phyloP scores from a whole-genome alignment of 441 rosid genomes.

The Biscutella laevigata region DNA sequence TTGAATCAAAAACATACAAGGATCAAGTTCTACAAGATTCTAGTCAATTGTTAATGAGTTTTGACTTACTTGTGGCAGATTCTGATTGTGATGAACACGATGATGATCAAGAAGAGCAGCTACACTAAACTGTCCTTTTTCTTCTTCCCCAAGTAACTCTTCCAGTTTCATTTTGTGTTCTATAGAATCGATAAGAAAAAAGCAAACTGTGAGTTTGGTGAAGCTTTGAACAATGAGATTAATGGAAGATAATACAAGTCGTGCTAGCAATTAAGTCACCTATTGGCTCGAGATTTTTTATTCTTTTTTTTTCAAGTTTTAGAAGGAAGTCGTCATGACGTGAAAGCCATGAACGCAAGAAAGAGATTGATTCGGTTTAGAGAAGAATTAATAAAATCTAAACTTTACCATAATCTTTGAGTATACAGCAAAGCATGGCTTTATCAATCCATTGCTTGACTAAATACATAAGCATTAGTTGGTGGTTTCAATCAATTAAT shows the following conservation, averaged over 20 bases:
- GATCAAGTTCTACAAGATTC: not conserved
- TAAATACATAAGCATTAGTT: not conserved
- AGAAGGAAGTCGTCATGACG: constrained; percentile 35
- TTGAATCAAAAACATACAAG: not conserved
- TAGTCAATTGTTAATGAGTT: not conserved
- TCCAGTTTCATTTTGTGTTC: constrained; percentile 56
- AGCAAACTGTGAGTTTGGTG: not conserved
- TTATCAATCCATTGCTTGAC: constrained; percentile 7
- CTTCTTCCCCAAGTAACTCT: constrained; percentile 58
- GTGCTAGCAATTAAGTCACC: constrained; percentile 19
- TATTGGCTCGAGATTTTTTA: not conserved
- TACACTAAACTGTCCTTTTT: constrained; percentile 25
- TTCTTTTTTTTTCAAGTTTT: not conserved
- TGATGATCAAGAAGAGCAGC: constrained; percentile 26
- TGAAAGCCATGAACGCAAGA: constrained; percentile 57
- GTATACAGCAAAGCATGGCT: constrained; percentile 13
- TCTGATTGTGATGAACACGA: constrained; percentile 12
- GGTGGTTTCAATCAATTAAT: too few species aligned
- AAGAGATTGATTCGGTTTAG: constrained; percentile 7
- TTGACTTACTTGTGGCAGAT: constrained; percentile 13
- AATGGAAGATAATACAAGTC: constrained; percentile 12
- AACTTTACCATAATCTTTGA: not conserved
- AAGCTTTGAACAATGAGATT: not conserved
- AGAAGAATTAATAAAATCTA: not conserved
- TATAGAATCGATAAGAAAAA: not conserved